phyloP scores from a whole-genome alignment of 1,284 basidiomycete species.

The Schizophyllum commune region DNA sequence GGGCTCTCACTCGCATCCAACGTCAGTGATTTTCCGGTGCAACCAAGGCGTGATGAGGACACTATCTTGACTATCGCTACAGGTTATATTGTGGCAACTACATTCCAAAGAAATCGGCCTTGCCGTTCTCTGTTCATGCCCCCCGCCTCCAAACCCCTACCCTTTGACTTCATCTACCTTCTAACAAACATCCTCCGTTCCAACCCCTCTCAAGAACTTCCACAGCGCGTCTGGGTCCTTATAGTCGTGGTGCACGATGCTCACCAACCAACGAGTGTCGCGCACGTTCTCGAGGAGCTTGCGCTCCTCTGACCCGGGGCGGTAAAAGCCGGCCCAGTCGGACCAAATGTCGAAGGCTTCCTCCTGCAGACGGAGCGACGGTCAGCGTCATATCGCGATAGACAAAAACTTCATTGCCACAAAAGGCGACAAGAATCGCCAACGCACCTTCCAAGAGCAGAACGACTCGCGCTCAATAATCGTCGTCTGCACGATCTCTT shows the following conservation, averaged over 20 bases:
- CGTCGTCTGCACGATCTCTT: constrained; percentile 94
- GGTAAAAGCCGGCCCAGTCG: constrained; percentile 89
- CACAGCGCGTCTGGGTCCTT: constrained; percentile 79
- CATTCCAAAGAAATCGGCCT: not conserved
- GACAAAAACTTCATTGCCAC: not conserved
- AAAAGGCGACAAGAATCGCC: not conserved
- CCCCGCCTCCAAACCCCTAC: no score
- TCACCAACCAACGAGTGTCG: constrained; percentile 84
- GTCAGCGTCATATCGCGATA: constrained; percentile 1
- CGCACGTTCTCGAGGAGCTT: constrained; percentile 66
- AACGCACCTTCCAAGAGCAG: constrained; percentile 80
- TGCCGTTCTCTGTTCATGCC: no score
- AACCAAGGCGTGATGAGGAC: not conserved
- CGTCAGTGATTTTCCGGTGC: no score
- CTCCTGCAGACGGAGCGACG: constrained; percentile 44
- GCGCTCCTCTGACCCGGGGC: constrained; percentile 68
- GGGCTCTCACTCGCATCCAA: no score
- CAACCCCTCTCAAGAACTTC: constrained; percentile 50
- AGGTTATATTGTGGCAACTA: not conserved
- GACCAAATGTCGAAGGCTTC: constrained; percentile 97
- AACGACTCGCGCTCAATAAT: constrained; percentile 95
- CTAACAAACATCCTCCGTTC: not conserved
- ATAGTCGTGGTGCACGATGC: constrained; percentile 92
- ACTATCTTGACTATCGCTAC: not conserved
- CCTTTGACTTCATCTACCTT: no score